A percentile compares a stretch with the other conserved stretches of the same genome.
phyloP scores from a whole-genome alignment of 768 basidiomycete genomes.

The Mycena venus region DNA sequence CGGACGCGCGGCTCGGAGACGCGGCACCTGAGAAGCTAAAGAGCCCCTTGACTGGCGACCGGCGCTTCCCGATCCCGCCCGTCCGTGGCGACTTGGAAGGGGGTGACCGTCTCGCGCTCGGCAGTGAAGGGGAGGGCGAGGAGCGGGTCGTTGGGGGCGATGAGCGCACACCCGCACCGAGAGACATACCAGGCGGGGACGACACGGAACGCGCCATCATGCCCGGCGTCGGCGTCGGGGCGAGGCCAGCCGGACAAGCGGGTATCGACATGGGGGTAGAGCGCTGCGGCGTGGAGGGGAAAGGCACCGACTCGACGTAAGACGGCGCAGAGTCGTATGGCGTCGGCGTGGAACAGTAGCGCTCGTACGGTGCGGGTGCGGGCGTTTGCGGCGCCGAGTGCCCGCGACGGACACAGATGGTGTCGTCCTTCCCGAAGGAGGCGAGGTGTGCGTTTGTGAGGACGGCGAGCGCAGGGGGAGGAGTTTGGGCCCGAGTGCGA shows the following conservation, averaged over 20 bases:
- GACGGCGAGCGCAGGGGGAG: conserved; percentile 43
- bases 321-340: background rate
- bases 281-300: too few relatives aligned
- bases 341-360: conserved; percentile 1
- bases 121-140: background rate
- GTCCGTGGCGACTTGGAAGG: too few relatives aligned
- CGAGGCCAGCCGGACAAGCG: too few relatives aligned
- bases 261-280: too few relatives aligned
- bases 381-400: too few relatives aligned
- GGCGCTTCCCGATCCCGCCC: too few relatives aligned
- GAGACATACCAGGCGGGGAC: background rate
- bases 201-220: background rate
- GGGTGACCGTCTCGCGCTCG: too few relatives aligned
- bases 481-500: background rate
- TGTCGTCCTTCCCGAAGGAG: conserved; percentile 52
- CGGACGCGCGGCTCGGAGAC: background rate
- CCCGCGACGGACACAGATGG: conserved; percentile 59
- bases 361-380: conserved; percentile 53
- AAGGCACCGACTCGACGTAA: too few relatives aligned
- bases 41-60: conserved; percentile 19
- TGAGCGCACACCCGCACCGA: background rate
- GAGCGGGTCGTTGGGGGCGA: background rate
- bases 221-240: background rate
- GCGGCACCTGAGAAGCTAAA: too few relatives aligned
- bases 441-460: conserved; percentile 54